phyloP scores from a whole-genome alignment of 177 flowering plant species.

The Telopea speciosissima region DNA sequence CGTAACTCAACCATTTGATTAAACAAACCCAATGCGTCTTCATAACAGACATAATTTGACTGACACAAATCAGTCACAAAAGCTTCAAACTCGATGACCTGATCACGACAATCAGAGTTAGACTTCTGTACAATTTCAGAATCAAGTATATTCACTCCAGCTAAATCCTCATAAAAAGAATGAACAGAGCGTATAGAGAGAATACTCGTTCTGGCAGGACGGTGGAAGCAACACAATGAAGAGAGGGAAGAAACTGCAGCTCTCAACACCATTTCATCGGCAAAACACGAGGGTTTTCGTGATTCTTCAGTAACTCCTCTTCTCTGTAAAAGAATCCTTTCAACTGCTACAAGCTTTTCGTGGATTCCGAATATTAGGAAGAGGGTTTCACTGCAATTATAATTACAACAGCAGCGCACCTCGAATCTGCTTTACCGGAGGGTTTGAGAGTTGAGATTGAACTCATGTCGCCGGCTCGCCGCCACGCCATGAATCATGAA shows the following conservation, averaged over 20 bases:
- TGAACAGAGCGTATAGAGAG: not conserved
- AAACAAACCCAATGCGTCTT: not conserved
- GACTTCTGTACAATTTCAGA: not conserved
- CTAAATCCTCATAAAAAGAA: not conserved
- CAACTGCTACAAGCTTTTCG: too few relatives aligned
- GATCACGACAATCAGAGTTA: not conserved
- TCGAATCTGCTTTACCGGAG: too few relatives aligned
- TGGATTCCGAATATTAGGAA: too few relatives aligned
- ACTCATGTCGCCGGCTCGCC: too few relatives aligned
- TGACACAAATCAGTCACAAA: not conserved
- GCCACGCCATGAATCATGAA: too few relatives aligned
- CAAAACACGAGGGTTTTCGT: not conserved
- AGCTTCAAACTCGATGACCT: not conserved
- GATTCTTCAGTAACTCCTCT: not conserved
- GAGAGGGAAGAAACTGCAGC: not conserved
- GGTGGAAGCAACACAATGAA: not conserved
- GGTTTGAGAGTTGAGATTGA: too few relatives aligned
- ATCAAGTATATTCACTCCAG: not conserved
- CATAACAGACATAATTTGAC: not conserved
- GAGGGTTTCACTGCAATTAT: too few relatives aligned
- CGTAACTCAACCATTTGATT: not conserved
- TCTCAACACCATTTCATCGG: not conserved
- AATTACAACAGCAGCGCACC: too few relatives aligned
- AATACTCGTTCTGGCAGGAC: not conserved
- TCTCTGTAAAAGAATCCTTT: too few relatives aligned